Percentiles rank a stretch among this genome's conserved stretches.
phyloP scores from a whole-genome alignment of 768 basidiomycete species.

The Tremella mesenterica region DNA sequence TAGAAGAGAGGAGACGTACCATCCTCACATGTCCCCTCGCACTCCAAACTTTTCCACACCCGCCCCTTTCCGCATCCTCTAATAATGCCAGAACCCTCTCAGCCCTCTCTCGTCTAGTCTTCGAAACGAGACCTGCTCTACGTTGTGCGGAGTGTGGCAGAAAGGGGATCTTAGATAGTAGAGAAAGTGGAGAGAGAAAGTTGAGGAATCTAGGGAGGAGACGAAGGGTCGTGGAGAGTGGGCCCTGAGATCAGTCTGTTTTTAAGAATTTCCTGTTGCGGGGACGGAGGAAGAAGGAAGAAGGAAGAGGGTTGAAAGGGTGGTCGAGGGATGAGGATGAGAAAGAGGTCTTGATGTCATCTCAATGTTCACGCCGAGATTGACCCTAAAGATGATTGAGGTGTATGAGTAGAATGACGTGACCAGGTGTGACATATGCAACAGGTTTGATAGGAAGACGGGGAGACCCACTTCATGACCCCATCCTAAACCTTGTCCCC shows the following conservation, averaged over 20 bases:
- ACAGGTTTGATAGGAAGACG: background rate
- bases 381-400: no score
- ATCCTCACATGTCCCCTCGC: slow-evolving; percentile 23
- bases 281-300: background rate
- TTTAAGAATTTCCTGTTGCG: background rate
- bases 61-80: slow-evolving; percentile 21
- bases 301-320: background rate
- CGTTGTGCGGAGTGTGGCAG: background rate
- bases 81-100: slow-evolving; percentile 20
- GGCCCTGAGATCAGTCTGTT: slow-evolving; percentile 15
- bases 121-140: background rate
- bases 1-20: slow-evolving; percentile 23
- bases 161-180: slow-evolving; percentile 5
- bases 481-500: slow-evolving; percentile 46
- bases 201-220: slow-evolving; percentile 28
- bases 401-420: no score
- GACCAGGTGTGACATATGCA: background rate
- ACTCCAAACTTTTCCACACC: slow-evolving; percentile 20
- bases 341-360: no score
- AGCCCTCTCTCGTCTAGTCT: slow-evolving; percentile 5
- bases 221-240: slow-evolving; percentile 27
- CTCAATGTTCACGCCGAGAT: no score
- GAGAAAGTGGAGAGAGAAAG: slow-evolving; percentile 18
- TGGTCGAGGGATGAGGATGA: no score
- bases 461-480: slow-evolving; percentile 20